phyloP scores from a whole-genome alignment of 2,329 filamentous ascomycete species.

The Nemania bipapillata region DNA sequence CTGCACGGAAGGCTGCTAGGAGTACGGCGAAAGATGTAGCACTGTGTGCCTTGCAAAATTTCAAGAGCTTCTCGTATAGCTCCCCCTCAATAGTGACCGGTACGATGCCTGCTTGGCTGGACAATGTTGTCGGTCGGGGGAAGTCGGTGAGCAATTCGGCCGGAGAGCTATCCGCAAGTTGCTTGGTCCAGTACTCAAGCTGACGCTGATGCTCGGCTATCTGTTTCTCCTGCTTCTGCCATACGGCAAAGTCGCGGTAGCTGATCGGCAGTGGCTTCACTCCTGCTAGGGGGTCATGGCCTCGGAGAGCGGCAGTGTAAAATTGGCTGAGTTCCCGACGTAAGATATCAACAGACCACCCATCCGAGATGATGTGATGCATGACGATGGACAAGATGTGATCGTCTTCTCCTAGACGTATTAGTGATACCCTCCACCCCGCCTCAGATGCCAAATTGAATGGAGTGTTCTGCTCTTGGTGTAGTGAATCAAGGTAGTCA shows the following conservation, averaged over 20 bases:
- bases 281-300: conserved; percentile 20
- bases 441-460: conserved; percentile 29
- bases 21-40: conserved; percentile 24
- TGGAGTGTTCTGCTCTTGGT: conserved; percentile 25
- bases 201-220: conserved; percentile 23
- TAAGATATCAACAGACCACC: conserved; percentile 28
- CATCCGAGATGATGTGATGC: conserved; percentile 33
- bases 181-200: conserved; percentile 25
- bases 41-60: conserved; percentile 22
- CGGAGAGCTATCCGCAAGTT: conserved; percentile 25
- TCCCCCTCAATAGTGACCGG: conserved; percentile 26
- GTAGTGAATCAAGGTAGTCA: conserved; percentile 17
- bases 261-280: conserved; percentile 23
- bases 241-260: conserved; percentile 30
- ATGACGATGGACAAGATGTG: conserved; percentile 30
- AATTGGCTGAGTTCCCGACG: conserved; percentile 24
- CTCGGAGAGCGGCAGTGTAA: conserved; percentile 27
- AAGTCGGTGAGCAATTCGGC: conserved; percentile 25
- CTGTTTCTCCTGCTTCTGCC: conserved; percentile 26
- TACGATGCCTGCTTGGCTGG: conserved; percentile 18
- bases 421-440: conserved; percentile 26
- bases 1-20: conserved; percentile 27
- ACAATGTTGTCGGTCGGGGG: conserved; percentile 19
- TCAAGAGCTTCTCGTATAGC: conserved; percentile 12
- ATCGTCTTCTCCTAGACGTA: conserved; percentile 23